Conservation (phyloP, 108 stramenopile genomes). For the Cyclotella cryptica region DNA sequence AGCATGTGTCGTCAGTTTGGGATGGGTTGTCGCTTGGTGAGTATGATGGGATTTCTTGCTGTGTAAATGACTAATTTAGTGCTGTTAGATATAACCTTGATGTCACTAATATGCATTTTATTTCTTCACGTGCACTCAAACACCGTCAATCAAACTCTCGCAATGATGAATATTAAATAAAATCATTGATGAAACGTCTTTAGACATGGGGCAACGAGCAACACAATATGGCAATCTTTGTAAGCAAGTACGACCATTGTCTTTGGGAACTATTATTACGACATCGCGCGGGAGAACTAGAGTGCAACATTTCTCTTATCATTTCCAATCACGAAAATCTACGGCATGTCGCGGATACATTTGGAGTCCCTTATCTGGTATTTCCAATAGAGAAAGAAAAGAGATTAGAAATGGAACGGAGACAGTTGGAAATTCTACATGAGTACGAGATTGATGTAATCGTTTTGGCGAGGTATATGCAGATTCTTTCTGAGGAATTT, state of each 20-base stretch:
- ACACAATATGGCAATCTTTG: slow-evolving; percentile 56
- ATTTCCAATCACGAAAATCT: slow-evolving; percentile 82
- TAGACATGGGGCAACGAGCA: slow-evolving; percentile 48
- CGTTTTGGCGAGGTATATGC: slow-evolving; percentile 90
- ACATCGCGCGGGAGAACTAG: slow-evolving; percentile 78
- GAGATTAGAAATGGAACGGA: slow-evolving; percentile 69
- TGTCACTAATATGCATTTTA: background rate
- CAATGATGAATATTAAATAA: too few relatives aligned
- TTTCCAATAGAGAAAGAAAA: slow-evolving; percentile 71
- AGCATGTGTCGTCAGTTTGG: slow-evolving; percentile 42
- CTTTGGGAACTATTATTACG: slow-evolving; percentile 87
- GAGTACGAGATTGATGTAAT: slow-evolving; percentile 72
- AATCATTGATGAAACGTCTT: background rate
- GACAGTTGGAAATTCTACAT: slow-evolving; percentile 70
- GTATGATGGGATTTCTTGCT: background rate
- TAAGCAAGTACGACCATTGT: slow-evolving; percentile 86
- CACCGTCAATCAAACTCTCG: too few relatives aligned
- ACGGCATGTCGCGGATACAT: slow-evolving; percentile 78
- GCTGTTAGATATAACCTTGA: background rate
- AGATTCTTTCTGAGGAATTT: slow-evolving; percentile 74
- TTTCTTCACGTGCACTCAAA: too few relatives aligned
- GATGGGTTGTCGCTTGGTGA: slow-evolving; percentile 45
- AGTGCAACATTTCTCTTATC: slow-evolving; percentile 69
- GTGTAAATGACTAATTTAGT: background rate
- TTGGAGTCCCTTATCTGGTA: slow-evolving; percentile 74